phyloP scores from a whole-genome alignment of 2,329 filamentous ascomycete genomes.

The Whalleya microplaca region DNA sequence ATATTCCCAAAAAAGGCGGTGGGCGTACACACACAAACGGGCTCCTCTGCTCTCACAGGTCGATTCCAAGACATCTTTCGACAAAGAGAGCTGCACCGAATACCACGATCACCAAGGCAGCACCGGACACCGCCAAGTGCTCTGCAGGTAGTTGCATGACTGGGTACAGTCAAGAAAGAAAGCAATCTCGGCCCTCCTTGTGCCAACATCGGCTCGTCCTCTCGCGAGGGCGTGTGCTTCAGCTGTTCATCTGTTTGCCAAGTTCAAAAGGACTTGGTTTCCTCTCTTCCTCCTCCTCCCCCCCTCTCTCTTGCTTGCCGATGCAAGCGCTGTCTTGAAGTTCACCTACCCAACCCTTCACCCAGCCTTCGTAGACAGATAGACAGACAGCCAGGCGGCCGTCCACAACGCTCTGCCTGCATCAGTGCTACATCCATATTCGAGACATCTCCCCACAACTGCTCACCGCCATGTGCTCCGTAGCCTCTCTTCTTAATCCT shows the following conservation, averaged over 20 bases:
- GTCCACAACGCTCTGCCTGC: conserved; percentile 34
- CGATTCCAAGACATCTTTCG: conserved; percentile 53
- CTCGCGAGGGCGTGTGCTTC: conserved; percentile 39
- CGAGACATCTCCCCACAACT: conserved; percentile 40
- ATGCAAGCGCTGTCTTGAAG: conserved; percentile 43
- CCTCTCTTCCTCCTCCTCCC: conserved; percentile 33
- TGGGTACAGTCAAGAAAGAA: conserved; percentile 43
- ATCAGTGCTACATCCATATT: conserved; percentile 42
- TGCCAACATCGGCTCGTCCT: conserved; percentile 38
- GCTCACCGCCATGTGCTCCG: conserved; percentile 61
- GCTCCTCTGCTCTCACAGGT: conserved; percentile 44
- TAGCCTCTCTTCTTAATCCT: conserved; percentile 70
- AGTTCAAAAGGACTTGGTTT: conserved; percentile 41
- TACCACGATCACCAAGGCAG: conserved; percentile 41
- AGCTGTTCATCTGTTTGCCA: conserved; percentile 44
- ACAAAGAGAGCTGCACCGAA: conserved; percentile 54
- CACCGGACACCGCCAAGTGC: conserved; percentile 40
- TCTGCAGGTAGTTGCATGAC: conserved; percentile 45
- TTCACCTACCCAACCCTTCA: conserved; percentile 27
- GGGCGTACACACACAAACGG: conserved; percentile 53
- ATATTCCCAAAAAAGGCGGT: conserved; percentile 51
- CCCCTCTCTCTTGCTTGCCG: conserved; percentile 24
- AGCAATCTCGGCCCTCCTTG: conserved; percentile 44
- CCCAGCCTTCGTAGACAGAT: conserved; percentile 32
- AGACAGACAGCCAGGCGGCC: background rate